phyloP scores from a whole-genome alignment of 108 stramenopile species.

The Cyclotella cryptica region DNA sequence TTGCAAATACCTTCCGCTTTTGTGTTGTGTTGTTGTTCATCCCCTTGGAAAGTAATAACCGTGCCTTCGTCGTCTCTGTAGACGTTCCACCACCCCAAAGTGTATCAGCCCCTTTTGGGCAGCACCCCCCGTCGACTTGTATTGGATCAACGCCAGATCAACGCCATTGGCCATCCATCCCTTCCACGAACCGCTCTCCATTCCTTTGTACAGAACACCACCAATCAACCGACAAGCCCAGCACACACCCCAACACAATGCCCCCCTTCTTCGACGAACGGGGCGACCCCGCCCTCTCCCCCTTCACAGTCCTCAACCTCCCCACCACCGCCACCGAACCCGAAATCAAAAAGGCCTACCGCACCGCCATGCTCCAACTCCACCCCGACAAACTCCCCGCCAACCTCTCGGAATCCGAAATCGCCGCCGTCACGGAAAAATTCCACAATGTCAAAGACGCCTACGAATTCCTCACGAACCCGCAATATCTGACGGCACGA shows the following conservation, averaged over 20 bases:
- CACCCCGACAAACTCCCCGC: slow-evolving; percentile 52
- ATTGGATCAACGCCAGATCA: too few relatives aligned
- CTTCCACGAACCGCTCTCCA: too few relatives aligned
- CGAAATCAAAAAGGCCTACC: slow-evolving; percentile 47
- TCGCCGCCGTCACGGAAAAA: slow-evolving; percentile 37
- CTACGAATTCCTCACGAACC: slow-evolving; percentile 43
- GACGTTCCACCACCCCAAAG: too few relatives aligned
- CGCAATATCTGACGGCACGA: slow-evolving; percentile 36
- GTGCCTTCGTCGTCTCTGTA: too few relatives aligned
- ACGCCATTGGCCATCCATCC: too few relatives aligned
- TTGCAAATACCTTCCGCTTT: too few relatives aligned
- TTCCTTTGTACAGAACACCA: too few relatives aligned
- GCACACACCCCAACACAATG: slow-evolving; percentile 11
- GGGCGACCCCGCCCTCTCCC: slow-evolving; percentile 40
- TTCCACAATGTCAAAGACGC: slow-evolving; percentile 53
- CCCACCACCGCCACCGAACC: slow-evolving; percentile 37
- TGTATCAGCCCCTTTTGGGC: too few relatives aligned
- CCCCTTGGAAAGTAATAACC: too few relatives aligned
- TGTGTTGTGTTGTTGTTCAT: too few relatives aligned
- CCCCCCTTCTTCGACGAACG: slow-evolving; percentile 42
- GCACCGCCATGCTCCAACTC: slow-evolving; percentile 45
- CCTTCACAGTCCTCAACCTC: slow-evolving; percentile 38
- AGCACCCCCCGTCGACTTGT: too few relatives aligned
- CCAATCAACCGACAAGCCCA: background rate
- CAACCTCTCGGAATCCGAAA: slow-evolving; percentile 12